phyloP scores from a whole-genome alignment of 306 rosid species.

The Vachellia pachyceras region DNA sequence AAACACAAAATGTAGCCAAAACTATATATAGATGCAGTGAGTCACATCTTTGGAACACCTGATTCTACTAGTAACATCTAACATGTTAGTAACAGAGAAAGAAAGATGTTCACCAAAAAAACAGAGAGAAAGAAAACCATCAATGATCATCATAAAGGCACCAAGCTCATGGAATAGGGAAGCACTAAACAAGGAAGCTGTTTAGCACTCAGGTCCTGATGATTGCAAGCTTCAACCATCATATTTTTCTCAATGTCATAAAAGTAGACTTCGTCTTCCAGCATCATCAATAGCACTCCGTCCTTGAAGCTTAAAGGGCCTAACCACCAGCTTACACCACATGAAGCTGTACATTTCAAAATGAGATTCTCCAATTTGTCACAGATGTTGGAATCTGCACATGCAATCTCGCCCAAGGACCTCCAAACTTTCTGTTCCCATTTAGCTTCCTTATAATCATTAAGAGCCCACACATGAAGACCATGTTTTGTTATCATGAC shows the following conservation, averaged over 20 bases:
- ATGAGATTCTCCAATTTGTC: not conserved
- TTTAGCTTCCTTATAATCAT: conserved; percentile 53
- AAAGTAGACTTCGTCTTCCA: conserved; percentile 40
- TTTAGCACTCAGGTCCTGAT: conserved; percentile 42
- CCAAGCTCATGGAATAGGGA: conserved; percentile 57
- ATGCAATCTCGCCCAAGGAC: conserved; percentile 16
- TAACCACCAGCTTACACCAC: conserved; percentile 37
- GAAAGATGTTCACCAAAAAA: not conserved
- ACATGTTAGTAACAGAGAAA: not conserved
- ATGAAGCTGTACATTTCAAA: not conserved
- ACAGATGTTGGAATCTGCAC: not conserved
- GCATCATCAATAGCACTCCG: conserved; percentile 52
- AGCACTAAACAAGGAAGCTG: conserved; percentile 32
- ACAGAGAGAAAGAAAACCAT: not conserved
- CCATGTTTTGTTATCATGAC: conserved; percentile 61
- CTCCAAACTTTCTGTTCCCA: conserved; percentile 40
- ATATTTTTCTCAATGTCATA: conserved; percentile 44
- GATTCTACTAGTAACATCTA: not conserved
- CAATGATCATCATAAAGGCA: conserved; percentile 42
- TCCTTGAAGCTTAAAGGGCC: conserved; percentile 56
- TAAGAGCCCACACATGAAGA: conserved; percentile 65
- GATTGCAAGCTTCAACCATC: conserved; percentile 40
- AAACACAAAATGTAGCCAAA: not conserved
- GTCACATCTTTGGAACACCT: not conserved
- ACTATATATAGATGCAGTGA: not conserved